Evolutionary conservation across 2,329 filamentous ascomycete genomes (phyloP).

Genomic region (Leptographium procerum): DNA sequence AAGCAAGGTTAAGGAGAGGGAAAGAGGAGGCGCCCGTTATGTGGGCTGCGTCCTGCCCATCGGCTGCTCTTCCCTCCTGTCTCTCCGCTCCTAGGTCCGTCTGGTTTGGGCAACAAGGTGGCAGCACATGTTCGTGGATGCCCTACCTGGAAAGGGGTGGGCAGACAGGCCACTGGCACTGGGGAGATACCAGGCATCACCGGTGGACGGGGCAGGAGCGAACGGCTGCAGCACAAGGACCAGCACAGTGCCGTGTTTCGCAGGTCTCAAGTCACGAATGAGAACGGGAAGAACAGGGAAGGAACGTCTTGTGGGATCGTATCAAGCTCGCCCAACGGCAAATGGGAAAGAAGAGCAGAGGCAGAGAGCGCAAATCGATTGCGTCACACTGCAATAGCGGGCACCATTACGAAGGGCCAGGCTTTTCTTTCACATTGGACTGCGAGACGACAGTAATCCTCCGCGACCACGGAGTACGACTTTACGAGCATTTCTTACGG

Average conservation of each 20-base stretch:
- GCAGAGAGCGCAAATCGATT: no score
- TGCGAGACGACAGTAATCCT: no score
- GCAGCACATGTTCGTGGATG: background rate
- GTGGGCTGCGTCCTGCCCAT: background rate
- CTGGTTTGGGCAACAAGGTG: background rate
- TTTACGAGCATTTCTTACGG: no score
- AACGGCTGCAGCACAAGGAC: background rate
- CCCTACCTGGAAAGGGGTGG: background rate
- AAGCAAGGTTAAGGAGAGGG: background rate
- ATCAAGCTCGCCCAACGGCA: no score
- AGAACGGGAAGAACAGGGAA: background rate
- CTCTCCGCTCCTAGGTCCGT: background rate
- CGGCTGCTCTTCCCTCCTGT: background rate
- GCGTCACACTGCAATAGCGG: background rate
- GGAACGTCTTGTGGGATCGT: no score
- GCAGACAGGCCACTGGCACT: background rate
- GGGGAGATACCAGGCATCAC: no score
- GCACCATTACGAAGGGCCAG: no score
- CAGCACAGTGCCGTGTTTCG: background rate
- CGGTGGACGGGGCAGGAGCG: no score
- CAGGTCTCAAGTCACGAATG: background rate
- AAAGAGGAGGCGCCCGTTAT: background rate
- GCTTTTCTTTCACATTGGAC: no score
- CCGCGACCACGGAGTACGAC: no score
- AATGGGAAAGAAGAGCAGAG: no score